phyloP scores from a whole-genome alignment of 73 alveolate species.

The Tetrahymena thermophila region DNA sequence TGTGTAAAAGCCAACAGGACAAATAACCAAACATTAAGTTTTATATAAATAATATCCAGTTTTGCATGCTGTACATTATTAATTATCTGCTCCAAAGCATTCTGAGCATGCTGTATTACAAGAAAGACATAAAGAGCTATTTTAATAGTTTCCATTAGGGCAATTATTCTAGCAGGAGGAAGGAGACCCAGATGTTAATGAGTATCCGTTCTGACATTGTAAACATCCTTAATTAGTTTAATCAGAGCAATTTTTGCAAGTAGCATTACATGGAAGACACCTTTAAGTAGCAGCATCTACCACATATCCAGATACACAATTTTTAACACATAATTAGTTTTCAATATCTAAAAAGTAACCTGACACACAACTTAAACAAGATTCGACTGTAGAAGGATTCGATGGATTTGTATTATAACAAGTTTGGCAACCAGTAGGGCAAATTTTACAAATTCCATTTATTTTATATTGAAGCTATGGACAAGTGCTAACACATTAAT shows the following conservation, averaged over 20 bases:
- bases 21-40: background rate
- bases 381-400: background rate
- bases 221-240: background rate
- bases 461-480: background rate
- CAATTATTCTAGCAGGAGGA: background rate
- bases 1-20: background rate
- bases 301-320: background rate
- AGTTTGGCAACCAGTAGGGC: background rate
- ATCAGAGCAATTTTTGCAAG: background rate
- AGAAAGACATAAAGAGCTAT: background rate
- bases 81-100: background rate
- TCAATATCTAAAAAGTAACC: background rate
- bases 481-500: background rate
- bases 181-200: background rate
- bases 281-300: background rate
- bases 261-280: background rate
- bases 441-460: background rate
- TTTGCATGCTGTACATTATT: background rate
- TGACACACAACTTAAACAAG: background rate
- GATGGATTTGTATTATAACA: background rate
- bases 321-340: background rate
- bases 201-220: background rate
- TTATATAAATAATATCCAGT: background rate
- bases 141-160: background rate
- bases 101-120: background rate